Evolutionary conservation across 2,329 filamentous ascomycete species (phyloP), one percentile per base, ranked within the genome.

Genomic region (Fusarium irregulare): DNA sequence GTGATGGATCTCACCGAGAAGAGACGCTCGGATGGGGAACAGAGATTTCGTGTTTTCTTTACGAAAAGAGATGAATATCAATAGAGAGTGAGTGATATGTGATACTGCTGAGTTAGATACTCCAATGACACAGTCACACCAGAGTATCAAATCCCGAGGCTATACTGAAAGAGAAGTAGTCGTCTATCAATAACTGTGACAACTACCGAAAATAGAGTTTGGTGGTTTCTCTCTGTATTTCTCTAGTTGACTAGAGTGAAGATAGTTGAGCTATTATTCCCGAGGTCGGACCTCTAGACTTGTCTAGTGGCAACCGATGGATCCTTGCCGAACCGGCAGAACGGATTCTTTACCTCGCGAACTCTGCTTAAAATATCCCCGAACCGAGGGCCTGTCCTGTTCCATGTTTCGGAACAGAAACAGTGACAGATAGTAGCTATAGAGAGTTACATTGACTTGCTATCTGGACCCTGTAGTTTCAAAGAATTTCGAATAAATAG

Each of bases 11-110:
- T 53, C 49, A 21, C 34, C 49, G 49, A 53, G 25, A 45, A 56
- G 53, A 66, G 41, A 42, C 47, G 64, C 61, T 67, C 42, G 61
- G 61, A 51, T 51, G 49, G 49, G 49, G 32, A 42, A 28, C 12
- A 7, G 23, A 16, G 18, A 41, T 40, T 41, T 41, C 32, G 23
- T 41, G 23, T 41, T 40, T 2, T 34, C 4, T 51, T 51, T 51
- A 28, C 34, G 49, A 41, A 51, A 41, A 51, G 23, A 28, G 34
- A 41, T 16, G n/a, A 23, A 27, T 16, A 20, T 7, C 10, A 11
- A 16, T 21, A 21, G n/a, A 23, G 6, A 34, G 21, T 9, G 20
- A 34, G 16, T 10, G 20, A 23, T 23, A 23, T 44, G 21, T 20
- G 10, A 3, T 3, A 3, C 12, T 50, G 11, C n/a, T 27, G 18